These are phyloP conservation scores for Novymonas esmeraldas DNA, from an alignment of 208 protist genomes.

Conservation along the genomic window DNA sequence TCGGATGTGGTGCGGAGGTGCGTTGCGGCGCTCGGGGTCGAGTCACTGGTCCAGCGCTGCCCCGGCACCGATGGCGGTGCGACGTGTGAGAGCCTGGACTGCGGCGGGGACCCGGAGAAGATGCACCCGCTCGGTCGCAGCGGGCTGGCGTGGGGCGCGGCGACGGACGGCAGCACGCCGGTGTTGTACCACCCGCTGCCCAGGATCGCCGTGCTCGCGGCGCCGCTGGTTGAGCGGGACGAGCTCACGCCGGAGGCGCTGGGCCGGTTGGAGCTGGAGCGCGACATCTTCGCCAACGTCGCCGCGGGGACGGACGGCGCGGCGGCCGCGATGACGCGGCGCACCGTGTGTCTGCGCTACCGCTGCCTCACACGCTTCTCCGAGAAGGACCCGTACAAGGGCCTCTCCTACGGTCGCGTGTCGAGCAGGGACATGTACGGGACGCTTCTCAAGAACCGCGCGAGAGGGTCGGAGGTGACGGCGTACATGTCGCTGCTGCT, in stretches of 20 bases:
- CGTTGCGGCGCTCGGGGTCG: slow-evolving; percentile 7
- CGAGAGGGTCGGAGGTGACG: slow-evolving; percentile 19
- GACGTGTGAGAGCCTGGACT: slow-evolving; percentile 9
- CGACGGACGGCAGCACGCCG: slow-evolving; percentile 6
- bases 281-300: slow-evolving; percentile 15
- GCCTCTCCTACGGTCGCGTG: slow-evolving; percentile 48
- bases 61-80: background rate
- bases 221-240: slow-evolving; percentile 39
- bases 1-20: slow-evolving; percentile 6
- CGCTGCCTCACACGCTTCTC: slow-evolving; percentile 5
- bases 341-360: slow-evolving; percentile 23
- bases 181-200: slow-evolving; percentile 44
- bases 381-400: slow-evolving; percentile 33
- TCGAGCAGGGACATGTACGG: slow-evolving; percentile 28
- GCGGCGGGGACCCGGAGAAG: background rate
- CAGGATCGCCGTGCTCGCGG: slow-evolving; percentile 43
- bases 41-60: slow-evolving; percentile 6
- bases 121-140: background rate
- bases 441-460: slow-evolving; percentile 6
- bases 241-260: slow-evolving; percentile 33
- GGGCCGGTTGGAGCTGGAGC: slow-evolving; percentile 11
- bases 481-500: slow-evolving; percentile 50
- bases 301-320: background rate
- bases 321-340: slow-evolving; percentile 5
- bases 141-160: slow-evolving; percentile 6